A percentile compares a stretch with the other conserved stretches of the same genome.
These are phyloP conservation scores for Aspergillus costaricaensis DNA, from an alignment of 2,329 filamentous ascomycete species.

Conservation along the genomic window DNA sequence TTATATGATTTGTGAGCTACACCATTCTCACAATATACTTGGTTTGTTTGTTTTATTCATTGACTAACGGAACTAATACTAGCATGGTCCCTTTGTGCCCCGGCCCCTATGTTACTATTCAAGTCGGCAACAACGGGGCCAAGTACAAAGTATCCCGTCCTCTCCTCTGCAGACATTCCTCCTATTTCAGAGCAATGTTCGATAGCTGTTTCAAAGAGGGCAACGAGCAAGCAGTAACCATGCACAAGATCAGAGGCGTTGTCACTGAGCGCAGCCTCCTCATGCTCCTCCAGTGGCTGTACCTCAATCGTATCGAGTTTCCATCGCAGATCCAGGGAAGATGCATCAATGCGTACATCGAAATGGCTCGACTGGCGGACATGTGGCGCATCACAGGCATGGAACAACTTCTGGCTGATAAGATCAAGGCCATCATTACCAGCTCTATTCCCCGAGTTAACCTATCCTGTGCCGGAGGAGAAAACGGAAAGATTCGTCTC, in stretches of 20 bases:
- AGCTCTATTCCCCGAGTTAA: background rate
- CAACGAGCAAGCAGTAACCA: conserved; percentile 4
- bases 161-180: conserved; percentile 12
- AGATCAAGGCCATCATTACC: background rate
- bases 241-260: conserved; percentile 15
- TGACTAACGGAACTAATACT: no score
- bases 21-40: no score
- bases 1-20: no score
- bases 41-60: no score
- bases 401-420: background rate
- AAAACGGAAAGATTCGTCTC: background rate
- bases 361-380: conserved; percentile 17
- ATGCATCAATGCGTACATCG: conserved; percentile 15
- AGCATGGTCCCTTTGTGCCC: conserved; percentile 9
- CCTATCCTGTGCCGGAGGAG: background rate
- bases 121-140: background rate
- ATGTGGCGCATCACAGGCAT: conserved; percentile 12
- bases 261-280: conserved; percentile 15
- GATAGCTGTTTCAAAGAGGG: conserved; percentile 12
- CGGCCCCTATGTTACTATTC: conserved; percentile 14
- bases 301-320: conserved; percentile 10
- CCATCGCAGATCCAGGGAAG: background rate
- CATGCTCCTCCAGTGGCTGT: conserved; percentile 20
- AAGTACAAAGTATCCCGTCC: conserved; percentile 11
- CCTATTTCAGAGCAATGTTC: conserved; percentile 20